Evolutionary conservation across 495 filamentous ascomycete species (phyloP).

Genomic region (Hypoxylon rickii): DNA sequence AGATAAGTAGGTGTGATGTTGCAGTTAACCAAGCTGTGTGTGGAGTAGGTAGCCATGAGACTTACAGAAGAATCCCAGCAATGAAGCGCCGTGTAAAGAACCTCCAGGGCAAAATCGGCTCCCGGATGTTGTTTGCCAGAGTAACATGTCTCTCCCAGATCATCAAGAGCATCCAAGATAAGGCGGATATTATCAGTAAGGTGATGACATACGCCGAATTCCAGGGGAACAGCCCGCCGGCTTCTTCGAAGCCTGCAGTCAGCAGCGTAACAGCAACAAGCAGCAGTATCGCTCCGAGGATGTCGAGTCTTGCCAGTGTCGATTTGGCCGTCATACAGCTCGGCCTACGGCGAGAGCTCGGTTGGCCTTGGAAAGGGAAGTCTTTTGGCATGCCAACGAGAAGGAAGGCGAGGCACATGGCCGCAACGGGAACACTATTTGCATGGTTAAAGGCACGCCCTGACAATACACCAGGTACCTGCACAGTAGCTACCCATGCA

Average conservation of each 20-base stretch:
- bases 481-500: too few species aligned
- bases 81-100: slow-evolving; percentile 24
- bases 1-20: too few species aligned
- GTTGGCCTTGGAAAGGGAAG: slow-evolving; percentile 12
- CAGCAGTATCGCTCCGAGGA: slow-evolving; percentile 23
- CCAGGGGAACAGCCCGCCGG: slow-evolving; percentile 31
- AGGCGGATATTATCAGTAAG: not conserved
- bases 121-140: not conserved
- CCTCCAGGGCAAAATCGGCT: slow-evolving; percentile 31
- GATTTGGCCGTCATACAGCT: too few species aligned
- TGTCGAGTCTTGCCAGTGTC: slow-evolving; percentile 7
- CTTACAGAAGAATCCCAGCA: slow-evolving; percentile 17
- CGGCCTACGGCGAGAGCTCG: too few species aligned
- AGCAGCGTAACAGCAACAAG: slow-evolving; percentile 25
- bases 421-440: slow-evolving; percentile 12
- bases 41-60: too few species aligned
- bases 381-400: slow-evolving; percentile 5
- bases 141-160: slow-evolving; percentile 21
- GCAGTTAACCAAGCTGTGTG: too few species aligned
- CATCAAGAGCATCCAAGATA: not conserved
- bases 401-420: not conserved
- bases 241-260: slow-evolving; percentile 38
- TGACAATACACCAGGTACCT: too few species aligned
- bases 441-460: too few species aligned
- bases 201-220: slow-evolving; percentile 31